phyloP scores from a whole-genome alignment of 768 basidiomycete genomes.

The Lactarius pseudohatsudake region DNA sequence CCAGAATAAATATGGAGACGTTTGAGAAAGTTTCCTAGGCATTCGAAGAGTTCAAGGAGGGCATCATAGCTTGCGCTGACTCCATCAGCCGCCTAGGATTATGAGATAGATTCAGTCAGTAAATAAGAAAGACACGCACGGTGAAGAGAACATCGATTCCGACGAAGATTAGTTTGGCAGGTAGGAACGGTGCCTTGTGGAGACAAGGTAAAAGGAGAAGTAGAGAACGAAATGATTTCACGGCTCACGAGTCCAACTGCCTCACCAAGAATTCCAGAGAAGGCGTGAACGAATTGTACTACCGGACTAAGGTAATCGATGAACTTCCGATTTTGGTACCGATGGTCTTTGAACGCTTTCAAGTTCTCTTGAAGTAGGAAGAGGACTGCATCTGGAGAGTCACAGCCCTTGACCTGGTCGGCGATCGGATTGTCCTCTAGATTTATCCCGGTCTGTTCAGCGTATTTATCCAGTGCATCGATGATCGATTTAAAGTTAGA shows the following conservation, averaged over 20 bases:
- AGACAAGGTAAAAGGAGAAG: too few species aligned
- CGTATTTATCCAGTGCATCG: background rate
- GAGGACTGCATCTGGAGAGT: background rate
- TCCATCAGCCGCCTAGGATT: background rate
- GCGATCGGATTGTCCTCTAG: conserved; percentile 1
- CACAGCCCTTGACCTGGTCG: background rate
- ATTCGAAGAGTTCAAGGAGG: conserved; percentile 10
- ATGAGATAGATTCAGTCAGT: too few species aligned
- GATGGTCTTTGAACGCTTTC: background rate
- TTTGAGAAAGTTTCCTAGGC: background rate
- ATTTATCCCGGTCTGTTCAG: background rate
- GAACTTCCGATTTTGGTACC: background rate
- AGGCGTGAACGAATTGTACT: background rate
- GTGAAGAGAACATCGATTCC: conserved; percentile 1
- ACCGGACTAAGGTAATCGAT: background rate
- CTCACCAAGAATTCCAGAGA: background rate
- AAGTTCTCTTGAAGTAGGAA: background rate
- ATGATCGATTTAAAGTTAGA: background rate
- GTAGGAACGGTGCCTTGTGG: background rate
- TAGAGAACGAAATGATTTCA: too few species aligned
- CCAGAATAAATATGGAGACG: conserved; percentile 6
- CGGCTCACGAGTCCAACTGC: background rate
- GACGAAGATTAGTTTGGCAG: conserved; percentile 1
- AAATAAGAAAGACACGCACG: background rate
- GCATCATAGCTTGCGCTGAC: conserved; percentile 18